Evolutionary conservation across 768 basidiomycete species (phyloP), one percentile per base, ranked within the genome.

Genomic region (Agaricus blazei): DNA sequence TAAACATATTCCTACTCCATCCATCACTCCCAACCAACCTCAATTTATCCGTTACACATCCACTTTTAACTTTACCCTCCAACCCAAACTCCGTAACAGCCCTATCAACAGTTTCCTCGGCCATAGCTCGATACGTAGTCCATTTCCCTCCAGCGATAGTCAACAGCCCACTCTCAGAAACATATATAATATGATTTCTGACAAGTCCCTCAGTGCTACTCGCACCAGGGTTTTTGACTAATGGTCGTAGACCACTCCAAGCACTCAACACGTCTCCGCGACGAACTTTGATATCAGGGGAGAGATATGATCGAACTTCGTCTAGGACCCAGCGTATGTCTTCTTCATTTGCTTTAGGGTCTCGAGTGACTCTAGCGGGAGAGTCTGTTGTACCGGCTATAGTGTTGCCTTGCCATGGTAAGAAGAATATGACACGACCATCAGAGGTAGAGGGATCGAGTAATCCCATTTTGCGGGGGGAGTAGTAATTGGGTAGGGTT

Each of bases 141-240:
- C 96, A 99, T 71, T 99, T 99, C 4, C 96, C 96, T 15, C 96
- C 96, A 2, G 92, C 93, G 63, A 98, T 93, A 28, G 95, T 98
- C 58, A 99, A 71, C 62, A 99, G 74, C 15, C 94, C 93, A 58
- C 83, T 83, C 46, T 81, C 79, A 41, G 81, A 83, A 34, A 93
- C 83, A 65, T 93, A 80, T 60, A 97, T 89, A 80, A 99, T 81
- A 72, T 98, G 96, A 66, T 88, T 98, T 64, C 96, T 74, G 19
- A 99, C 96, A 51, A 99, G 73, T 0, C 87, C 88, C 70, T 95
- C 86, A 15, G 95, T 97, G 36, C 83, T 85, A 48, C 68, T 34
- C 48, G 71, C 79, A 7, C 67, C 72, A 1, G 90, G 92, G 64
- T 97, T 87, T 51, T 88, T 75, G 38, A 98, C 94, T 27, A 99